Conservation (phyloP, 75 land plant genomes). For the Sequoiadendron giganteum region DNA sequence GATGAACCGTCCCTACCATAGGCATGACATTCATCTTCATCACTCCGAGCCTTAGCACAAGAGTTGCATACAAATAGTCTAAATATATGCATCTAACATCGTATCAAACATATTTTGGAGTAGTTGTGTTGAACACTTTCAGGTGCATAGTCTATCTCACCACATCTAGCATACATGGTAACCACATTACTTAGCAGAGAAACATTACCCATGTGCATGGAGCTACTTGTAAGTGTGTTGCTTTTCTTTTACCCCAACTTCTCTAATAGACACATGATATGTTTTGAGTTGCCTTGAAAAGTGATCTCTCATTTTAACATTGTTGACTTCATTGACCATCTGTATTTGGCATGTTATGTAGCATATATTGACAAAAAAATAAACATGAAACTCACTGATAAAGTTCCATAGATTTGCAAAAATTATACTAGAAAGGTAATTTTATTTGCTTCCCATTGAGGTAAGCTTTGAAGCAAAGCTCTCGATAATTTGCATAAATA, state of each 20-base stretch:
- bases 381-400: background rate
- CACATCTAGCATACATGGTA: too few species aligned
- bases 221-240: background rate
- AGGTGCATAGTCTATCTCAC: too few species aligned
- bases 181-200: too few species aligned
- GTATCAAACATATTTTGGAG: too few species aligned
- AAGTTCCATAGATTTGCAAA: background rate
- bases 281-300: background rate
- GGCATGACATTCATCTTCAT: too few species aligned
- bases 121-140: too few species aligned
- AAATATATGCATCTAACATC: too few species aligned
- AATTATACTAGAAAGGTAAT: background rate
- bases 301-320: background rate
- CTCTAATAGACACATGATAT: background rate
- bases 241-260: background rate
- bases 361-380: background rate
- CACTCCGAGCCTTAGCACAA: too few species aligned
- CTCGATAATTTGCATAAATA: background rate
- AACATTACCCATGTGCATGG: too few species aligned
- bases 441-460: conserved; percentile 2
- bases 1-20: too few species aligned
- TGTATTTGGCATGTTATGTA: too few species aligned
- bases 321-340: background rate
- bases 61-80: too few species aligned
- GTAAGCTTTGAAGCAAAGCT: background rate